Evolutionary conservation across 139 green algal species (phyloP), one percentile per base, ranked within the genome.

Genomic region (Dunaliella sp.): DNA sequence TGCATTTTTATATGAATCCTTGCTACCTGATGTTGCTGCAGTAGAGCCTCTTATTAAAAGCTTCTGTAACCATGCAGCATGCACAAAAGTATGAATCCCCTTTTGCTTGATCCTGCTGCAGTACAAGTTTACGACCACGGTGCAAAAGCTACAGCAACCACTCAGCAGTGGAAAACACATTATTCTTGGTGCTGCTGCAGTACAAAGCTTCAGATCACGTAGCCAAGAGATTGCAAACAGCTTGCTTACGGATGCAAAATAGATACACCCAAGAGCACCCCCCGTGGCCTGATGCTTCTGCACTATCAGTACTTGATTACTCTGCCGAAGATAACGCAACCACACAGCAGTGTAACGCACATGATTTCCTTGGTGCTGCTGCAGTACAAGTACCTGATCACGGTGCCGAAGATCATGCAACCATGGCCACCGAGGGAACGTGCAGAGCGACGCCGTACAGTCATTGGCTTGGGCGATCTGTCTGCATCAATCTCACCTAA

Each of bases 351-450:
- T n/a, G n/a, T n/a, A n/a, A n/a, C n/a, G n/a, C n/a, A n/a, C n/a
- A n/a, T n/a, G n/a, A n/a, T n/a, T n/a, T n/a, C n/a, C n/a, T n/a
- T n/a, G n/a, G 48, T 65, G 7, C 48, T 16, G 7, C 48, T 65
- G 48, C 80, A 84, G 80, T 88, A 86, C 85, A 91, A 89, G 85
- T 91, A 83, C 83, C 26, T 89, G 16, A n/a, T 38, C 0, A 32
- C 48, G 2, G 82, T 88, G 21, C 86, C 88, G 0, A 3, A 36
- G 26, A 0, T 25, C 0, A 74, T 86, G 25, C 57, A 87, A 38
- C 88, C 86, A 22, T 88, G 85, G 85, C 85, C 85, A 22, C 30
- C 77, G 36, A 30, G 7, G 65, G 84, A 1, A 35, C 59, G 1
- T 21, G 57, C 1, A 32, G 79, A 72, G 83, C 79, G 83, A 1